Base-by-base conservation (phyloP, 139 green algal genomes). In the Picochlorum sp. region DNA sequence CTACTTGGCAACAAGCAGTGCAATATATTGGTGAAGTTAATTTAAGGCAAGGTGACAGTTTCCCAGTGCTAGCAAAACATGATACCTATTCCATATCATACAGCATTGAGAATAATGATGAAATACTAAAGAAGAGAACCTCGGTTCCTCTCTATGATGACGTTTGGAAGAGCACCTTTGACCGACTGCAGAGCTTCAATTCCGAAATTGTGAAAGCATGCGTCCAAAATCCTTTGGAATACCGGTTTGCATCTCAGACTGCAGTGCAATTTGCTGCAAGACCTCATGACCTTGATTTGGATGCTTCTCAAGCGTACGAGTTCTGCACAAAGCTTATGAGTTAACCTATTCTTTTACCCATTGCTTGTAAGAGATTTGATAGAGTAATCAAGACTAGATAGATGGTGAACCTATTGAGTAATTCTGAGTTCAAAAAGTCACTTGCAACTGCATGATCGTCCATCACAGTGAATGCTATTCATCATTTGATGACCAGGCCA, bases 1-100 rank as follows among this genome's bases (percentile, higher is more conserved):
- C 50, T 31, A 81, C 76, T 30, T 81, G 73, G 73, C 76, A 72
- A 60, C 81, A 89, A 67, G 84, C 84, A 28, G 76, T 92, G 28
- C 84, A 92, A 56, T 81, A 65, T 51, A 26, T 92, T 36, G 41
- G 64, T 10, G 82, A 88, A 69, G 29, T 78, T 22, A 28, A 20
- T 18, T 72, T 85, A 33, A 3, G 25, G 12, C 16, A 31, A 1
- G 78, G 80, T 5, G 43, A 71, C 9, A n/a, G 6, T 13, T 44
- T 85, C 33, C 30, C 26, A 16, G 7, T 88, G 9, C 36, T 24
- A 1, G 81, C 72, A 1, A 63, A 39, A 8, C 81, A 89, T 20
- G 80, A 88, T 71, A 85, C 74, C 12, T 88, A 86, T 50, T 57
- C 51, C 29, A 72, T 87, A 33, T 65, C 52, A 30, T 87, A 80